Percentiles rank a stretch among this genome's conserved stretches.
Evolutionary conservation across 2,329 filamentous ascomycete species (phyloP).

Genomic region (Aspergillus udagawae): DNA sequence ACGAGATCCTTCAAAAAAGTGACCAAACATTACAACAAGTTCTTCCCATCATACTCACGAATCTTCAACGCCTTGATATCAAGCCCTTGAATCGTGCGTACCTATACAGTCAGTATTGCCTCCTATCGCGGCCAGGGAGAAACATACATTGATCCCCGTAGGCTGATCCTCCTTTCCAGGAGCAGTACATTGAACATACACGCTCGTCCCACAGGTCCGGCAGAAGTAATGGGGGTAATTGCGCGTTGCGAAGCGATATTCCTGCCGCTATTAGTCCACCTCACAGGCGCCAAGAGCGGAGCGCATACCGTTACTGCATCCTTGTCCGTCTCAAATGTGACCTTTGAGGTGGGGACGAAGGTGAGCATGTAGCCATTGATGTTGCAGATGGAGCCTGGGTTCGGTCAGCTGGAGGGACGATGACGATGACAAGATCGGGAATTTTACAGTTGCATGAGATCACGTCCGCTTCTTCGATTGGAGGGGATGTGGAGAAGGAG

Average conservation of each 20-base stretch:
- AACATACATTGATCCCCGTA: constrained; percentile 27
- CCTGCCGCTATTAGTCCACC: constrained; percentile 1
- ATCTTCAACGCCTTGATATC: constrained; percentile 23
- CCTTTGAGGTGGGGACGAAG: constrained; percentile 19
- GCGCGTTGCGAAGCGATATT: constrained; percentile 24
- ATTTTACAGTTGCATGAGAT: constrained; percentile 18
- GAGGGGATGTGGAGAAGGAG: constrained; percentile 12
- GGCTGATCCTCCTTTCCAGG: constrained; percentile 16
- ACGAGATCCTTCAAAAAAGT: too few relatives aligned
- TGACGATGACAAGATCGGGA: background rate
- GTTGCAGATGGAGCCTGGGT: constrained; percentile 27
- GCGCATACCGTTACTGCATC: constrained; percentile 18
- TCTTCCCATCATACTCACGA: constrained; percentile 18
- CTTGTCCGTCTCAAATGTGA: constrained; percentile 17
- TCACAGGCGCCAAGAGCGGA: background rate
- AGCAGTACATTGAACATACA: constrained; percentile 17
- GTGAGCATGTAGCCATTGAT: constrained; percentile 29
- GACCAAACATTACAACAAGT: background rate
- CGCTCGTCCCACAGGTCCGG: constrained; percentile 26
- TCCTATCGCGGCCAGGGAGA: background rate
- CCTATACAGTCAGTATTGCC: constrained; percentile 7
- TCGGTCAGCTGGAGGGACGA: too few relatives aligned
- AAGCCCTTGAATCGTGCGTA: constrained; percentile 22
- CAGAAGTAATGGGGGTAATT: constrained; percentile 29
- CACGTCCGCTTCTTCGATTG: constrained; percentile 14